phyloP scores from a whole-genome alignment of 1,284 basidiomycete species.

The Melanopsichium pennsylvanicum region DNA sequence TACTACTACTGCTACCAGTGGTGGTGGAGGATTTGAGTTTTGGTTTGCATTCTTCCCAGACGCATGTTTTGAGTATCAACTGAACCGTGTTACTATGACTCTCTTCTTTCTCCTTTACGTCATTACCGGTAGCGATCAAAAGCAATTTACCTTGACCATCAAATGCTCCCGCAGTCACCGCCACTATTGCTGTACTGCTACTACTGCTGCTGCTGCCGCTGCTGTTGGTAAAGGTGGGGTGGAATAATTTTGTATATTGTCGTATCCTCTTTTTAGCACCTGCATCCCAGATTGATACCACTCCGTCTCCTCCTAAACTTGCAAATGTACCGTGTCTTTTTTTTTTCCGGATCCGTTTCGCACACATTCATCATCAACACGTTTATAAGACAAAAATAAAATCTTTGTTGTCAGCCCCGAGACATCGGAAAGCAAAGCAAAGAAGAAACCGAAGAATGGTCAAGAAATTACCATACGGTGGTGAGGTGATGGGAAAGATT shows the following conservation, averaged over 20 bases:
- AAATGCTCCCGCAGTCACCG: slow-evolving; percentile 53
- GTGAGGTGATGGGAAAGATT: too few relatives aligned
- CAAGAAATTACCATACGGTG: too few relatives aligned
- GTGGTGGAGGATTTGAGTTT: slow-evolving; percentile 26
- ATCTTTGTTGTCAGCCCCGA: too few relatives aligned
- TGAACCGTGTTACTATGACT: slow-evolving; percentile 1
- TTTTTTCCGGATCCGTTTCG: too few relatives aligned
- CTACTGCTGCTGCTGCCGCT: too few relatives aligned
- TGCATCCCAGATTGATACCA: slow-evolving; percentile 95
- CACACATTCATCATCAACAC: too few relatives aligned
- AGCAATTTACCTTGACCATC: slow-evolving; percentile 48
- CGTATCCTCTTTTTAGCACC: slow-evolving; percentile 92
- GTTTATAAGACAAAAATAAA: too few relatives aligned
- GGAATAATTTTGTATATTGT: slow-evolving; percentile 73
- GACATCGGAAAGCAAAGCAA: too few relatives aligned
- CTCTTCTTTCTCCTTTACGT: slow-evolving; percentile 32
- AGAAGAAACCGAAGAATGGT: too few relatives aligned
- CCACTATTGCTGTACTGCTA: too few relatives aligned
- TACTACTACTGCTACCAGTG: too few relatives aligned
- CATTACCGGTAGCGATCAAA: slow-evolving; percentile 54
- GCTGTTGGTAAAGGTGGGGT: too few relatives aligned
- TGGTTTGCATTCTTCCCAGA: slow-evolving; percentile 55
- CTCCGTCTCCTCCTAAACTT: slow-evolving; percentile 88
- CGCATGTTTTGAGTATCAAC: slow-evolving; percentile 38
- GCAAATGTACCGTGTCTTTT: slow-evolving; percentile 87